phyloP scores from a whole-genome alignment of 495 filamentous ascomycete genomes.

The Hapsidospora chrysogenum region DNA sequence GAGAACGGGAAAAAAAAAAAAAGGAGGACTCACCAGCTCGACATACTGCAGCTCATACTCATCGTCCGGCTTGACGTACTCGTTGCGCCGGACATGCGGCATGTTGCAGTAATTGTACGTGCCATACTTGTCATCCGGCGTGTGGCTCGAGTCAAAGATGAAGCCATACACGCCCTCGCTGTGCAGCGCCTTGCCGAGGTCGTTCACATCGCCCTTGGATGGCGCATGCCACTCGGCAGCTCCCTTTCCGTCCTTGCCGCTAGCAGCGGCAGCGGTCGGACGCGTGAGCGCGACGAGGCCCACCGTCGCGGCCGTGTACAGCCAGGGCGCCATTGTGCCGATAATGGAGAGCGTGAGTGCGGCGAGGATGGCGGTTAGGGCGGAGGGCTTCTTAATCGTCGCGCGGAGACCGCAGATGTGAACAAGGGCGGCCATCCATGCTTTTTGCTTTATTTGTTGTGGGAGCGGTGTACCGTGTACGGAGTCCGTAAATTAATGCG shows the following conservation, averaged over 20 bases:
- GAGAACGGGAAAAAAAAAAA: background rate
- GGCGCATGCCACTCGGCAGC: background rate
- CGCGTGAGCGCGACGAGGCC: too few relatives aligned
- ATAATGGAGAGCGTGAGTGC: too few relatives aligned
- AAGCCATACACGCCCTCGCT: constrained; percentile 42
- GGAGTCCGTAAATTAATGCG: too few relatives aligned
- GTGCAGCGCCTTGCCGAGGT: constrained; percentile 31
- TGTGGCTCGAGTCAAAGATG: constrained; percentile 41
- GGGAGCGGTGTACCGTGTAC: too few relatives aligned
- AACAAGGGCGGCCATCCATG: too few relatives aligned
- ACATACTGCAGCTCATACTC: constrained; percentile 44
- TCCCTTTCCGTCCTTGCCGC: background rate
- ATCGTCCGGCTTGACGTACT: constrained; percentile 33
- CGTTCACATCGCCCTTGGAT: constrained; percentile 26
- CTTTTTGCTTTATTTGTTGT: too few relatives aligned
- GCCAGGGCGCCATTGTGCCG: too few relatives aligned
- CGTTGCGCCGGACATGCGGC: constrained; percentile 45
- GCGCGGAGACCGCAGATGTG: too few relatives aligned
- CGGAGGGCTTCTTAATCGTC: too few relatives aligned
- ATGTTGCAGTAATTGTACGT: constrained; percentile 63
- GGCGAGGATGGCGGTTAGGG: too few relatives aligned
- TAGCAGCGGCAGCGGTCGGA: too few relatives aligned
- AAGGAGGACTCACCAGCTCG: constrained; percentile 42
- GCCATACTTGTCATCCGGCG: constrained; percentile 30
- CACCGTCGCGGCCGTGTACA: too few relatives aligned